Evolutionary conservation across 257 asterid genomes (phyloP).

Genomic region (Cruciata laevipes): DNA sequence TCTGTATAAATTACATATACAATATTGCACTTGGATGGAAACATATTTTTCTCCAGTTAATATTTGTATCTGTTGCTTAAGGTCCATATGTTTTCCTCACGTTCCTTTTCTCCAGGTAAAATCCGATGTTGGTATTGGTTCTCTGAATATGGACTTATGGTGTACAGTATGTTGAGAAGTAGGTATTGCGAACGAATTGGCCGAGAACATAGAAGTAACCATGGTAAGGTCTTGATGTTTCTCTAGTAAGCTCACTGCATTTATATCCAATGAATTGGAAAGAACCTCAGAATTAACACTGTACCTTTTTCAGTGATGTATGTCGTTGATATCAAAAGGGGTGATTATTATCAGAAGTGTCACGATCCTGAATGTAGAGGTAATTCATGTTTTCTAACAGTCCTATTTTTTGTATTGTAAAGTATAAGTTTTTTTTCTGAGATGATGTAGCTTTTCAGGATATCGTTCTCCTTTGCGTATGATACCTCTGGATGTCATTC

Average conservation of each 20-base stretch:
- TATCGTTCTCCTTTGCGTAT: conserved; percentile 80
- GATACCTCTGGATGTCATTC: conserved; percentile 54
- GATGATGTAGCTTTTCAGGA: conserved; percentile 37
- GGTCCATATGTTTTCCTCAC: not conserved
- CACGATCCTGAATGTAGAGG: conserved; percentile 98
- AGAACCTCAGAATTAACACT: not conserved
- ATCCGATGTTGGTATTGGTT: conserved; percentile 94
- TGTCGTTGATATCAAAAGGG: conserved; percentile 75
- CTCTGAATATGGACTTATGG: conserved; percentile 80
- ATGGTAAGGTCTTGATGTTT: conserved; percentile 38
- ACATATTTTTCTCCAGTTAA: not conserved
- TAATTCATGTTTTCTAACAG: conserved; percentile 14
- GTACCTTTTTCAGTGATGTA: conserved; percentile 52
- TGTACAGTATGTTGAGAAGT: conserved; percentile 84
- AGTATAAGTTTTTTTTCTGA: conserved; percentile 7
- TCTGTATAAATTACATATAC: conserved; percentile 1
- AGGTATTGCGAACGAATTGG: conserved; percentile 96
- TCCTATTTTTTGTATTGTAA: not conserved
- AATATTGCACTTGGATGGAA: conserved; percentile 5
- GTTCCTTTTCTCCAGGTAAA: conserved; percentile 47
- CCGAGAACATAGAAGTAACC: conserved; percentile 94
- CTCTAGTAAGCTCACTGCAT: not conserved
- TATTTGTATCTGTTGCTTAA: not conserved
- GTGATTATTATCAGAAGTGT: conserved; percentile 84
- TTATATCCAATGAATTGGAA: not conserved